Base-by-base conservation (phyloP, 164 flowering plant species). In the Brasenia schreberi region DNA sequence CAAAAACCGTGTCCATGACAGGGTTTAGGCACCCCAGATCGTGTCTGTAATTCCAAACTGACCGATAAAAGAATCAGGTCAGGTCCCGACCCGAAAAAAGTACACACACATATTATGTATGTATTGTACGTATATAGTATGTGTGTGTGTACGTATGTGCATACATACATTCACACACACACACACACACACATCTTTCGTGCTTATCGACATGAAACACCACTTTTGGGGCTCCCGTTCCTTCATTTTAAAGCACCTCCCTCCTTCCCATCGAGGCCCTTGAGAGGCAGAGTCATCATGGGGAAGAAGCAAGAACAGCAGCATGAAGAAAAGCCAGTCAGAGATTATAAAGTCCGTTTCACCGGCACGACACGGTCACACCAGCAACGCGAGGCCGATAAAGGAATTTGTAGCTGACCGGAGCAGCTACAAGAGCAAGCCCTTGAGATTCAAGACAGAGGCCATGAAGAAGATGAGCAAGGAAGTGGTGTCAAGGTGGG, bases 321-420 rank as follows among this genome's bases (percentile, higher is more conserved):
- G 52, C 62, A 61, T 18, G 76, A 73, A 27, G 76, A 76, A 0
- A 71, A 77, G n/a, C 76, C 79, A 84, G 5, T 66, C 77, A 12
- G 98, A 94, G 73, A 75, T 90, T 68, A 74, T 84, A 72, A 94
- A 90, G 76, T 90, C 98, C 0, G 96, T 85, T 69, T 96, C 98
- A 27, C 95, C 90, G 45, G 97, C 98, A 4, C 90, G 97, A 96
- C 80, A 77, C 56, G 79, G 83, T 19, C 92, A 79, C 73, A 81
- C 87, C 0, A 74, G 75, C 74, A 61, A 16, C 63, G 62, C 81
- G 0, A 76, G 71, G 18, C 64, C 81, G 16, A 67, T 75, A 19
- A 80, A 70, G 16, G 98, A 94, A 56, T 84, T 77, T 45, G 92
- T 85, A 5, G 87, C 87, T 0, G 74, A 72, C 33, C 72, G 77